Evolutionary conservation across 805 yeast genomes (phyloP).

Genomic region (Metschnikowia borealis): DNA sequence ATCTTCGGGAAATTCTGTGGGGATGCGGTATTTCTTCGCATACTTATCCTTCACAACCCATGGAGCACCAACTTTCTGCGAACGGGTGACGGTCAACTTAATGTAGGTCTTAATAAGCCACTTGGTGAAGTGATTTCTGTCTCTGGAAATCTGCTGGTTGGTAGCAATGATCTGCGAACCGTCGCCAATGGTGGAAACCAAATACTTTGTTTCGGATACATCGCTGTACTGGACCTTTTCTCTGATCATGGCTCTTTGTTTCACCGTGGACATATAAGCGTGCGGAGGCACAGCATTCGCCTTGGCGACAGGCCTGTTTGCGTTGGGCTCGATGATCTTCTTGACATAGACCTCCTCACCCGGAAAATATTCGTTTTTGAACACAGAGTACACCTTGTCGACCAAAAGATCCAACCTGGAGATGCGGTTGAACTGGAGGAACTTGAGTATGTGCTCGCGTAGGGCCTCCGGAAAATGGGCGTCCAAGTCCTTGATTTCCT

Average conservation of each 20-base stretch:
- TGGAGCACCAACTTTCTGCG: slow-evolving; percentile 86
- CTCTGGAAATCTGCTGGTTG: slow-evolving; percentile 70
- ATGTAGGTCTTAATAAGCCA: slow-evolving; percentile 86
- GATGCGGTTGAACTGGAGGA: slow-evolving; percentile 74
- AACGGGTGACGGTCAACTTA: slow-evolving; percentile 71
- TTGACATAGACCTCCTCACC: slow-evolving; percentile 78
- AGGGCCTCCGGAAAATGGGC: slow-evolving; percentile 84
- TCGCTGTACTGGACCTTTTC: slow-evolving; percentile 80
- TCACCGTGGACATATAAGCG: slow-evolving; percentile 18
- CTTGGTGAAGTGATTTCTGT: slow-evolving; percentile 83
- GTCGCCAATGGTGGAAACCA: slow-evolving; percentile 57
- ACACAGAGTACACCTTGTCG: slow-evolving; percentile 75
- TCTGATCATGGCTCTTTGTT: slow-evolving; percentile 60
- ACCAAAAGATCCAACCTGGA: slow-evolving; percentile 83
- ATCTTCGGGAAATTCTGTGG: slow-evolving; percentile 55
- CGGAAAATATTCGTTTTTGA: slow-evolving; percentile 83
- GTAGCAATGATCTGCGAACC: slow-evolving; percentile 65
- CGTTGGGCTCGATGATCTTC: slow-evolving; percentile 9
- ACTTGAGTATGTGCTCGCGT: slow-evolving; percentile 86
- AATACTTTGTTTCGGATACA: slow-evolving; percentile 51
- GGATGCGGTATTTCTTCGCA: slow-evolving; percentile 65
- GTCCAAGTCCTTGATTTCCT: slow-evolving; percentile 60
- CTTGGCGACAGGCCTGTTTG: slow-evolving; percentile 1
- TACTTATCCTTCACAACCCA: slow-evolving; percentile 86
- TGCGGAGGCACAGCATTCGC: slow-evolving; percentile 5